Percentiles rank a stretch among this genome's conserved stretches.
These are phyloP conservation scores for Luvunga scandens DNA, from an alignment of 345 rosid species.

Conservation along the genomic window DNA sequence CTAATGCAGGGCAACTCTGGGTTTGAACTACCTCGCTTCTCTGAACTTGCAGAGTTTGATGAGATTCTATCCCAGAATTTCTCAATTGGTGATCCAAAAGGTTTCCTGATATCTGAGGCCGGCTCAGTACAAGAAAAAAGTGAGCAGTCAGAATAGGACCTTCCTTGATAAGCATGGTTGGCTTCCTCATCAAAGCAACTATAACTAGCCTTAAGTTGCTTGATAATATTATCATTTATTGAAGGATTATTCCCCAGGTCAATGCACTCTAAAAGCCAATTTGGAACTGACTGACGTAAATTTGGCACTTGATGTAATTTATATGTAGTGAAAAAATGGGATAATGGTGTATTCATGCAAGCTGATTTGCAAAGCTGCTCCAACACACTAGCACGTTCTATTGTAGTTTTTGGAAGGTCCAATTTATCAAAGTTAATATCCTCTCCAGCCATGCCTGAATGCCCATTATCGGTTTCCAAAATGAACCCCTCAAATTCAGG, in stretches of 20 bases:
- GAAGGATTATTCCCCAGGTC: constrained; percentile 24
- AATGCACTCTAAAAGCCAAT: constrained; percentile 57
- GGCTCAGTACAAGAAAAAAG: constrained; percentile 38
- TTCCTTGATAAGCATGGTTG: constrained; percentile 30
- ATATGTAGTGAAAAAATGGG: constrained; percentile 44
- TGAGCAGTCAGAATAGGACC: constrained; percentile 42
- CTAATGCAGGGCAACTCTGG: constrained; percentile 86
- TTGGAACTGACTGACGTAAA: constrained; percentile 60
- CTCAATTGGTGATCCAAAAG: constrained; percentile 59
- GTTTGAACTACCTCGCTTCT: constrained; percentile 58
- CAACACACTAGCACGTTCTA: constrained; percentile 50
- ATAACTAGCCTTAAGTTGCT: constrained; percentile 33
- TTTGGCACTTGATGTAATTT: constrained; percentile 32
- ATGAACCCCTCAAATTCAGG: constrained; percentile 68
- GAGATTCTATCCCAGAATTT: constrained; percentile 75
- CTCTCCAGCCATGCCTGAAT: constrained; percentile 25
- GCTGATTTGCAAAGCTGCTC: constrained; percentile 74
- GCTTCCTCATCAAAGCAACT: constrained; percentile 35
- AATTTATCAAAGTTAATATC: constrained; percentile 39
- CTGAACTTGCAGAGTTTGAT: constrained; percentile 63
- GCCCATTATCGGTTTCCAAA: constrained; percentile 43
- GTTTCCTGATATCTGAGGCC: constrained; percentile 44
- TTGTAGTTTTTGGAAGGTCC: constrained; percentile 47
- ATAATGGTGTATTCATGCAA: constrained; percentile 54
- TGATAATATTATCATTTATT: constrained; percentile 14